A percentile compares a stretch with the other conserved stretches of the same genome.
Conservation (phyloP, 2,329 filamentous ascomycete genomes). For the Samsoniella hepiali region DNA sequence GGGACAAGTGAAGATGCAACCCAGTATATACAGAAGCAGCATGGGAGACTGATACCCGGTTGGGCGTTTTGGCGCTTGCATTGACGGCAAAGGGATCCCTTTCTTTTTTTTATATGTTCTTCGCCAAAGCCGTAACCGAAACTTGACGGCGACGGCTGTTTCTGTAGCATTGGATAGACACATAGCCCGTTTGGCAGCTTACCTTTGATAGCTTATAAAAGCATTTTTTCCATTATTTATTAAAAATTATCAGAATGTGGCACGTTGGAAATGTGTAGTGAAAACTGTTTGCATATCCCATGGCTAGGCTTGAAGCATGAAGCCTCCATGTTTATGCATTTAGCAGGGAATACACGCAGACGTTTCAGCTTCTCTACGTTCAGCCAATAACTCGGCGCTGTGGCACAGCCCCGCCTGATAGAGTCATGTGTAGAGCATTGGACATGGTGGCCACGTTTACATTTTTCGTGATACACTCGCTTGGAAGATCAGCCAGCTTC, state of each 20-base stretch:
- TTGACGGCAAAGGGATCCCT: background rate
- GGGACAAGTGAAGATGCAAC: slow-evolving; percentile 3
- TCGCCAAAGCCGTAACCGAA: background rate
- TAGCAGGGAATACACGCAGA: background rate
- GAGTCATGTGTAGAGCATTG: background rate
- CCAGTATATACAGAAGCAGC: slow-evolving; percentile 4
- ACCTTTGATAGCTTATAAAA: background rate
- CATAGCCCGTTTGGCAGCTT: background rate
- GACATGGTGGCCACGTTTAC: background rate
- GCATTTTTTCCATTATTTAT: background rate
- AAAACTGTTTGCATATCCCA: background rate
- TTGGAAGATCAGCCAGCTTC: background rate
- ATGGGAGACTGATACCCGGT: background rate
- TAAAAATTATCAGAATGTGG: too few relatives aligned
- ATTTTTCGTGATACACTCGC: background rate
- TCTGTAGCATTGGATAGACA: slow-evolving; percentile 4
- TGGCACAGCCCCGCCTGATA: background rate
- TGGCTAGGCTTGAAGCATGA: slow-evolving; percentile 2
- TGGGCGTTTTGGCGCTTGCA: slow-evolving; percentile 2
- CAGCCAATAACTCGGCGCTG: slow-evolving; percentile 2
- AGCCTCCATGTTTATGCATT: slow-evolving; percentile 7
- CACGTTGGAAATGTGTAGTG: background rate
- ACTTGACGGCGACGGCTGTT: background rate
- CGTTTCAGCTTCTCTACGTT: slow-evolving; percentile 2
- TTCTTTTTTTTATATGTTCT: background rate